Evolutionary conservation across 768 basidiomycete species (phyloP), one percentile per base, ranked within the genome.

Genomic region (Boletus tylopilopsis): DNA sequence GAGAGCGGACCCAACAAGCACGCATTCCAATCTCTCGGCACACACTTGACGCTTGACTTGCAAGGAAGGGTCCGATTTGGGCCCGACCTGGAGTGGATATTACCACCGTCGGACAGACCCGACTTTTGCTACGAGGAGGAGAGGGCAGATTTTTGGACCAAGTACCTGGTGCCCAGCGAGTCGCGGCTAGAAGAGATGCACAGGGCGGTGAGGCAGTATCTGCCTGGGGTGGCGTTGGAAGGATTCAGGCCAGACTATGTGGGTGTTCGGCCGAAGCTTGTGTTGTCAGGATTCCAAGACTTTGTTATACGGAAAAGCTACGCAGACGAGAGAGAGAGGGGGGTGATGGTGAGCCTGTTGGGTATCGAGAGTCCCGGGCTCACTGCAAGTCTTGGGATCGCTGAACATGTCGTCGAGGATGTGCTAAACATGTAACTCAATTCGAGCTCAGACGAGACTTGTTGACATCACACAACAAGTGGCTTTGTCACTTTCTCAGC

Each of bases 341-440:
- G 57, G 21, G 49, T 60, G 51, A 85, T 98, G 83, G 76, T 97
- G 57, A 93, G 83, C 63, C 70, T 96, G 52, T 64, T 93, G 63
- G 93, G 94, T 0, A 93, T 98, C 53, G 93, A 96, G 64, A 90
- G 87, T 54, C 95, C 95, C 0, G 95, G 95, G 0, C 69, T 98
- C 63, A 98, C 95, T 5, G 80, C 87, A 10, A 80, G 81, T 59
- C 77, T 98, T 56, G 93, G 90, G 4, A 86, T 95, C 30, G 95
- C 88, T 2, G 90, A 95, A 69, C 69, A 77, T 62, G 84, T 96
- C 1, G 85, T 85, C 8, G 80, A 84, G 43, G 77, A 82, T 56
- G 63, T 86, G 53, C 41, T 54, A 5, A 6, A 13, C 4, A 30
- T 15, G 32, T 22, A 16, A 22, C n/a, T n/a, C 43, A 53, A 39